Conservation (phyloP, 208 protist species). For the Balamuthia mandrillaris region DNA sequence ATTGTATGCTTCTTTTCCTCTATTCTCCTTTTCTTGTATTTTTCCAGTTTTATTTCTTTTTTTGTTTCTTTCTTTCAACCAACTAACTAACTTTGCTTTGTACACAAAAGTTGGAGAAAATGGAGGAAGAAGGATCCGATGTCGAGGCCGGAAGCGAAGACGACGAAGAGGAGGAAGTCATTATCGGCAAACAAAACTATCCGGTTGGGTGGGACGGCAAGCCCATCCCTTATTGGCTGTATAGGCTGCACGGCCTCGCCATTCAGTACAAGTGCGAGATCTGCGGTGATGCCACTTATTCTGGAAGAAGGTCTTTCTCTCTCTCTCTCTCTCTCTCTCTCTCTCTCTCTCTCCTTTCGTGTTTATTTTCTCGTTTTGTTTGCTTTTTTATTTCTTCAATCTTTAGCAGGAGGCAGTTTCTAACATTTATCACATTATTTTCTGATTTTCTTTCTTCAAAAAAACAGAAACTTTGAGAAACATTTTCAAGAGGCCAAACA, state of each 20-base stretch:
- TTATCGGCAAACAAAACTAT: conserved; percentile 71
- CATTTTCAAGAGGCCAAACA: conserved; percentile 85
- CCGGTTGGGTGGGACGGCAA: conserved; percentile 85
- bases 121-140: conserved; percentile 60
- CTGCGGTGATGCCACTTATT: conserved; percentile 81
- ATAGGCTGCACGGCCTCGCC: conserved; percentile 83
- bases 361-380: too few species aligned
- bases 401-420: too few species aligned
- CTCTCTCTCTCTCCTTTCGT: too few species aligned
- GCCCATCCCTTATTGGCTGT: conserved; percentile 89
- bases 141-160: conserved; percentile 52
- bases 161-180: conserved; percentile 57
- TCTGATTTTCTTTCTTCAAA: too few species aligned
- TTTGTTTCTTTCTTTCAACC: too few species aligned
- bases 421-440: too few species aligned
- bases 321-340: too few species aligned
- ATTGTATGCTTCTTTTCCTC: background rate
- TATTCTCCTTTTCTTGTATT: background rate
- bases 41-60: background rate
- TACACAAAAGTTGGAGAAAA: conserved; percentile 59
- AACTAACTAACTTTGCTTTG: background rate
- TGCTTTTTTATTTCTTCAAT: too few species aligned
- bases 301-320: too few species aligned
- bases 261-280: conserved; percentile 88
- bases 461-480: conserved; percentile 79